A percentile compares a stretch with the other conserved stretches of the same genome.
These are phyloP conservation scores for Raffaelea deltoideospora DNA, from an alignment of 2,329 filamentous ascomycete genomes.

Conservation along the genomic window DNA sequence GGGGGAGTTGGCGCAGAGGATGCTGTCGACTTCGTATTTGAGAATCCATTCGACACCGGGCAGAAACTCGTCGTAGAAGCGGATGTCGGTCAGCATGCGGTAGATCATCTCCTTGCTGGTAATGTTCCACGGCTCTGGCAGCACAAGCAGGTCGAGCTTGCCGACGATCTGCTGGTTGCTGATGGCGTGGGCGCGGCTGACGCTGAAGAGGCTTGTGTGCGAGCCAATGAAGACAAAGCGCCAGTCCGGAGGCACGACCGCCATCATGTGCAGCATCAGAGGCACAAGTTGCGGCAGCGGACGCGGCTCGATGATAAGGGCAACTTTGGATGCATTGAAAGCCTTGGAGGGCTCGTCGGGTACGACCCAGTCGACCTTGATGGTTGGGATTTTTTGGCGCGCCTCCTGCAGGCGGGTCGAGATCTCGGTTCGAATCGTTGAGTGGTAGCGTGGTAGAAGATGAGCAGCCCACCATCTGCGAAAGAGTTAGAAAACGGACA, in stretches of 20 bases:
- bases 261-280: conserved; percentile 34
- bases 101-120: conserved; percentile 30
- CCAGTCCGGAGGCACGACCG: conserved; percentile 38
- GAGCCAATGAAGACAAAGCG: conserved; percentile 37
- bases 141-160: conserved; percentile 33
- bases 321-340: conserved; percentile 34
- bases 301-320: conserved; percentile 35
- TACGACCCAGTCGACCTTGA: conserved; percentile 24
- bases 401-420: conserved; percentile 23
- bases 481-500: neutral
- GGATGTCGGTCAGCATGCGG: conserved; percentile 30
- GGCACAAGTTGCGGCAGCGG: conserved; percentile 32
- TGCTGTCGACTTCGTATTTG: conserved; percentile 39
- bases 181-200: conserved; percentile 29
- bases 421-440: conserved; percentile 23
- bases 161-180: conserved; percentile 33
- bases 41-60: conserved; percentile 37
- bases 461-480: conserved; percentile 32
- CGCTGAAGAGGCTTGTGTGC: conserved; percentile 27
- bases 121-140: conserved; percentile 32
- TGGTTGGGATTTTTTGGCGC: conserved; percentile 21
- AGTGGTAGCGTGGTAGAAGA: conserved; percentile 26
- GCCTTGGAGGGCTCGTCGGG: conserved; percentile 17
- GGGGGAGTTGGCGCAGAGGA: conserved; percentile 38
- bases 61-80: conserved; percentile 37